Evolutionary conservation across 2,329 filamentous ascomycete genomes (phyloP).

Genomic region (Colletotrichum liaoningense): DNA sequence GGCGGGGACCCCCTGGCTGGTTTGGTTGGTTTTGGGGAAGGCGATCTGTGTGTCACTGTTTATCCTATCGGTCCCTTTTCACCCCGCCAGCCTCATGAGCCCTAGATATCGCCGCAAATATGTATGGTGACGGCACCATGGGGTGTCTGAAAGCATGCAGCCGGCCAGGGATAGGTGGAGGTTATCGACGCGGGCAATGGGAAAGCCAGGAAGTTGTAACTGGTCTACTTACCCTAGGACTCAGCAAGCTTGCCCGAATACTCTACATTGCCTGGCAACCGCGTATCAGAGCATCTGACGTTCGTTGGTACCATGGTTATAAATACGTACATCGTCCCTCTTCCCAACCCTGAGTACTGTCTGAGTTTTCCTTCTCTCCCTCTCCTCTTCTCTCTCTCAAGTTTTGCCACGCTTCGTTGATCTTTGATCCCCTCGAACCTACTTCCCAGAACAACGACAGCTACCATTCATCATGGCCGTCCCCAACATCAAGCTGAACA

Average conservation of each 20-base stretch:
- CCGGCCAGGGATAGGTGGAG: neutral
- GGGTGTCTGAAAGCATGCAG: slow-evolving; percentile 13
- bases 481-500: slow-evolving; percentile 71
- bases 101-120: slow-evolving; percentile 8
- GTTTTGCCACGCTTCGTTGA: neutral
- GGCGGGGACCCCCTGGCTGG: slow-evolving; percentile 15
- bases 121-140: slow-evolving; percentile 33
- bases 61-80: slow-evolving; percentile 28
- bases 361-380: neutral
- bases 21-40: slow-evolving; percentile 2
- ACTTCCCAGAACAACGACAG: neutral
- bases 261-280: slow-evolving; percentile 11
- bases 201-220: neutral
- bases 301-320: slow-evolving; percentile 7
- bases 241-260: neutral
- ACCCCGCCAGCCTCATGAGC: slow-evolving; percentile 7
- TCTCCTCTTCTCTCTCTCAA: slow-evolving; percentile 10
- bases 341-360: neutral
- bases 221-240: neutral
- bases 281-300: neutral
- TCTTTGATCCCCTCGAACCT: slow-evolving; percentile 5
- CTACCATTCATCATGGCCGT: slow-evolving; percentile 39
- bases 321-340: slow-evolving; percentile 23
- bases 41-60: slow-evolving; percentile 28
- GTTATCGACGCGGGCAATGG: neutral